A percentile compares a stretch with the other conserved stretches of the same genome.
These are phyloP conservation scores for Coemansia brasiliensis DNA, from an alignment of 192 early-diverging fungal species.

Conservation along the genomic window DNA sequence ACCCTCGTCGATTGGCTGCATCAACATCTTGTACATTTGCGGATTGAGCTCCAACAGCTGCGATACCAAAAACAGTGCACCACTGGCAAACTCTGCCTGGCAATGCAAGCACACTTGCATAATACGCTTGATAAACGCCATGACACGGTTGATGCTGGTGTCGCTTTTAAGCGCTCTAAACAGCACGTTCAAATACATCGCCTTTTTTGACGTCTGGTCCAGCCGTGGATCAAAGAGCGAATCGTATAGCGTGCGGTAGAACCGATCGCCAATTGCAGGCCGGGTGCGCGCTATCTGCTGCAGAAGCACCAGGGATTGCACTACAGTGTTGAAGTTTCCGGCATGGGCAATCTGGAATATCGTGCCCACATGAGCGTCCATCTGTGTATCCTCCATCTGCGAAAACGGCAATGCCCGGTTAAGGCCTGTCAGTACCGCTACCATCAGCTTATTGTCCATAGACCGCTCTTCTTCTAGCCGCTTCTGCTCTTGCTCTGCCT, in stretches of 20 bases:
- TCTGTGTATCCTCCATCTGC: slow-evolving; percentile 75
- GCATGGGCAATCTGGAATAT: slow-evolving; percentile 89
- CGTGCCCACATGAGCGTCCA: slow-evolving; percentile 81
- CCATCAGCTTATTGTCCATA: slow-evolving; percentile 76
- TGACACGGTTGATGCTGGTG: slow-evolving; percentile 60
- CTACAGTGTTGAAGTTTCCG: slow-evolving; percentile 87
- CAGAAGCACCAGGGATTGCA: slow-evolving; percentile 90
- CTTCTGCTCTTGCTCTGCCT: slow-evolving; percentile 48
- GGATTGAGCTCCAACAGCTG: slow-evolving; percentile 60
- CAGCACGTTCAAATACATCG: slow-evolving; percentile 91
- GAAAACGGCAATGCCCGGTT: slow-evolving; percentile 93
- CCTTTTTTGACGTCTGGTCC: slow-evolving; percentile 77
- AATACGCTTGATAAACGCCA: slow-evolving; percentile 88
- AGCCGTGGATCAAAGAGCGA: slow-evolving; percentile 84
- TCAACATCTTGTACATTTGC: slow-evolving; percentile 60
- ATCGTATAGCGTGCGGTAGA: slow-evolving; percentile 89
- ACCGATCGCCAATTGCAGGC: slow-evolving; percentile 73
- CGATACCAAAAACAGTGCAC: slow-evolving; percentile 77
- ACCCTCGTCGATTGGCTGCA: slow-evolving; percentile 41
- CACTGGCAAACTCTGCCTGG: slow-evolving; percentile 83
- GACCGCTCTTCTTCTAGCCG: slow-evolving; percentile 51
- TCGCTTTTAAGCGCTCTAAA: slow-evolving; percentile 84
- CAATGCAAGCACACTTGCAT: slow-evolving; percentile 74
- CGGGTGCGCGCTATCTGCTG: slow-evolving; percentile 59
- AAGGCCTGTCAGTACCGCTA: slow-evolving; percentile 88